These are phyloP conservation scores for Sophora flavescens DNA, from an alignment of 306 rosid species.

Conservation along the genomic window DNA sequence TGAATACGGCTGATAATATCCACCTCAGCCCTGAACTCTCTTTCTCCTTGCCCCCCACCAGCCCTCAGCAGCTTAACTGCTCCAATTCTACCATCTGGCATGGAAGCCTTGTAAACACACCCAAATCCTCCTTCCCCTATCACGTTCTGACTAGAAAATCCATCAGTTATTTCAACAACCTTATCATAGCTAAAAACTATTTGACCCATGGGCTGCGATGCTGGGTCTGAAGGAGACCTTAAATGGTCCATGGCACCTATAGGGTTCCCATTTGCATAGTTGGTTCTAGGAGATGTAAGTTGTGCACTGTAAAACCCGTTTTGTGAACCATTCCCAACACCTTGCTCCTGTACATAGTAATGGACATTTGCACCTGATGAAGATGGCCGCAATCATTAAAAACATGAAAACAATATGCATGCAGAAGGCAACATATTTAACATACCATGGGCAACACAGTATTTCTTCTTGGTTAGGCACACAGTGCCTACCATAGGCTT, in stretches of 20 bases:
- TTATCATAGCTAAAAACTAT: conserved; percentile 71
- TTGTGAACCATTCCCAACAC: conserved; percentile 43
- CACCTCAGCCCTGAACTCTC: conserved; percentile 92
- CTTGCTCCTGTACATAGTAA: conserved; percentile 57
- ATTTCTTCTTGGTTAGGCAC: not conserved
- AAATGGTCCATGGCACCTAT: conserved; percentile 38
- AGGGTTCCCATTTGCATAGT: conserved; percentile 48
- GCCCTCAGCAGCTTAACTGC: conserved; percentile 89
- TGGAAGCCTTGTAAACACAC: conserved; percentile 75
- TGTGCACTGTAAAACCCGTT: conserved; percentile 51
- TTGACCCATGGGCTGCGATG: conserved; percentile 41
- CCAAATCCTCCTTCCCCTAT: conserved; percentile 97
- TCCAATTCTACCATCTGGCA: conserved; percentile 75
- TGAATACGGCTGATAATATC: conserved; percentile 90
- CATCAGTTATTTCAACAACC: conserved; percentile 67
- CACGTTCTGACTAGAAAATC: conserved; percentile 71
- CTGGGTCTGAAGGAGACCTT: conserved; percentile 53
- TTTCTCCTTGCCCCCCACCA: conserved; percentile 94
- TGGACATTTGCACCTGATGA: conserved; percentile 54
- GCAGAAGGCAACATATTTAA: conserved; percentile 1
- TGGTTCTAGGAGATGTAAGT: conserved; percentile 38
- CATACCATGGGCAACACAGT: not conserved
- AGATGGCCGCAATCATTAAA: conserved; percentile 11
- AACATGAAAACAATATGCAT: not conserved
- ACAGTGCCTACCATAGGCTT: not conserved